Conservation (phyloP, 441 rosid genomes). For the Monsonia emarginata region DNA sequence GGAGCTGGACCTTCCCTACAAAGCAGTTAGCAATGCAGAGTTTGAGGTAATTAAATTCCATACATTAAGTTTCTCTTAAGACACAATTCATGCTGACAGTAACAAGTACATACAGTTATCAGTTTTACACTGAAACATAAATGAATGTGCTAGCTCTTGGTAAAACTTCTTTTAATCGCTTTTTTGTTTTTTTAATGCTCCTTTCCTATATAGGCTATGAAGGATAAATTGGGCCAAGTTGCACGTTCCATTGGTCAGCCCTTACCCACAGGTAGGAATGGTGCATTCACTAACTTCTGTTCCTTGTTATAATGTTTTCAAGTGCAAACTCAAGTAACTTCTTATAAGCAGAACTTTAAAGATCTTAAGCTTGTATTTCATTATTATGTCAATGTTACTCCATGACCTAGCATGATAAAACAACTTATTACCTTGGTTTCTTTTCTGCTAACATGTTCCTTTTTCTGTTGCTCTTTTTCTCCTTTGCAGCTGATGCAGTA, state of each 20-base stretch:
- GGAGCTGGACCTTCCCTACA: constrained; percentile 64
- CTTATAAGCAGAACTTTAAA: not conserved
- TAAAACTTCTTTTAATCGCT: not conserved
- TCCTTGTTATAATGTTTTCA: not conserved
- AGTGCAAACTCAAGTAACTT: not conserved
- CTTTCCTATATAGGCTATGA: constrained; percentile 37
- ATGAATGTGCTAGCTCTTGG: not conserved
- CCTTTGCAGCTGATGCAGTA: constrained; percentile 51
- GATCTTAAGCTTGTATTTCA: not conserved
- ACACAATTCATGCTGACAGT: not conserved
- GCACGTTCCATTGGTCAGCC: constrained; percentile 48
- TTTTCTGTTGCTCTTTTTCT: constrained; percentile 16
- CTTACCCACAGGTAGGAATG: constrained; percentile 36
- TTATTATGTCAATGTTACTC: not conserved
- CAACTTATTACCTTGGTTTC: not conserved
- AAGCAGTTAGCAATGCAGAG: constrained; percentile 52
- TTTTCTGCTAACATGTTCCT: constrained; percentile 13
- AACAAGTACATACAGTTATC: not conserved
- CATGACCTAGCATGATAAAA: not conserved
- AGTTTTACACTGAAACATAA: no score
- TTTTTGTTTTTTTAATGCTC: not conserved
- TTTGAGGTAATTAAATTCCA: constrained; percentile 45
- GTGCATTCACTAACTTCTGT: constrained; percentile 3
- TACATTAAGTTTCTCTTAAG: not conserved
- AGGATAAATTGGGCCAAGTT: constrained; percentile 62